Percentiles rank a stretch among this genome's conserved stretches.
phyloP scores from a whole-genome alignment of 495 filamentous ascomycete species.

The Cudoniella acicularis region DNA sequence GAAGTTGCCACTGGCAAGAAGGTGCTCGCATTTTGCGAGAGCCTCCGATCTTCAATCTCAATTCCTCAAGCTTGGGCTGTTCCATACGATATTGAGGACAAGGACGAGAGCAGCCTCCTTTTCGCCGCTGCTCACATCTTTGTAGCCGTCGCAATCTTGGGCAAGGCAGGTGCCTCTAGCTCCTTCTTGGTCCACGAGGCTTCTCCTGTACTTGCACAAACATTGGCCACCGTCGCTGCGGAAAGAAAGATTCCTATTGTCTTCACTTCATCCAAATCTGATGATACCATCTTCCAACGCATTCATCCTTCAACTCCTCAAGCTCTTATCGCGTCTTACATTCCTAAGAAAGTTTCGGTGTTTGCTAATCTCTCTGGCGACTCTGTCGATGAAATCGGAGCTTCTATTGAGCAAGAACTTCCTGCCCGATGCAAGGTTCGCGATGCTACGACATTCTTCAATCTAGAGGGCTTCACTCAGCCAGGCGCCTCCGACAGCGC shows the following conservation, averaged over 20 bases:
- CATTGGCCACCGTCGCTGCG: neutral
- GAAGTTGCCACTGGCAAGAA: neutral
- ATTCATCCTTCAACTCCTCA: neutral
- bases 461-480: neutral
- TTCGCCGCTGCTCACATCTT: neutral
- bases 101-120: neutral
- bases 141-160: neutral
- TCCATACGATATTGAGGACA: neutral
- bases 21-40: neutral
- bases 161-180: neutral
- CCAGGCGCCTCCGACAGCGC: neutral
- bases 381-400: neutral
- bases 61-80: neutral
- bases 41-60: neutral
- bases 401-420: neutral
- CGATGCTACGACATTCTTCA: neutral
- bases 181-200: constrained; percentile 1
- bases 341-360: neutral
- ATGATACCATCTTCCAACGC: neutral
- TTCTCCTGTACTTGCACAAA: neutral
- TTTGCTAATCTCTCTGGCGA: neutral
- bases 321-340: neutral
- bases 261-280: neutral
- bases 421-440: neutral
- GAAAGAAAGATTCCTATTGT: neutral